Percentiles rank a stretch among this genome's conserved stretches.
These are phyloP conservation scores for Trichosanthes truncata DNA, from an alignment of 306 rosid genomes.

Conservation along the genomic window DNA sequence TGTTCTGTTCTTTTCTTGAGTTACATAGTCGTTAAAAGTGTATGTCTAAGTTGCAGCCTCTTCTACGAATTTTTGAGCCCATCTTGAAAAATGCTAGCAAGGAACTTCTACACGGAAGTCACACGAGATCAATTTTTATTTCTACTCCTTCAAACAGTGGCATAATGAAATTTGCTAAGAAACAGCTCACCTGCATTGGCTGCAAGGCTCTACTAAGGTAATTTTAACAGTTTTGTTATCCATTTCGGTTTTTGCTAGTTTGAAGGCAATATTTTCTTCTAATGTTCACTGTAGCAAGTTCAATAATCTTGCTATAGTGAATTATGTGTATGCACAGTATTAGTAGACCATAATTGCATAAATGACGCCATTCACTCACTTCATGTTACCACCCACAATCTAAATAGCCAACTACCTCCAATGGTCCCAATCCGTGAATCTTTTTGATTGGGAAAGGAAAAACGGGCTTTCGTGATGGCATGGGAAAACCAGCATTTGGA, in stretches of 20 bases:
- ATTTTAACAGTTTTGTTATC: background rate
- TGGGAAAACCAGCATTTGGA: no score
- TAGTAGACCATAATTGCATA: background rate
- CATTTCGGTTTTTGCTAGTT: background rate
- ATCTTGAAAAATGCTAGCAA: conserved; percentile 90
- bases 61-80: conserved; percentile 91
- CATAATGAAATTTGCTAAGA: conserved; percentile 85
- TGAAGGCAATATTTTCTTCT: background rate
- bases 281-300: background rate
- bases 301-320: background rate
- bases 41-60: conserved; percentile 58
- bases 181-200: conserved; percentile 80
- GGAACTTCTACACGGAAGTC: conserved; percentile 97
- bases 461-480: background rate
- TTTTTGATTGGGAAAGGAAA: background rate
- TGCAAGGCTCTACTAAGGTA: conserved; percentile 95
- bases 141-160: conserved; percentile 92
- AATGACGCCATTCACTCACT: background rate
- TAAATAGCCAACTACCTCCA: background rate
- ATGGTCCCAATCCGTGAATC: background rate
- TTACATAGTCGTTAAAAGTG: conserved; percentile 13
- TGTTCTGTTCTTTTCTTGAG: conserved; percentile 5
- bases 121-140: conserved; percentile 85
- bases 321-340: background rate
- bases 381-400: background rate